Conservation (phyloP, 73 alveolate species). For the Diophrys appendiculata region DNA sequence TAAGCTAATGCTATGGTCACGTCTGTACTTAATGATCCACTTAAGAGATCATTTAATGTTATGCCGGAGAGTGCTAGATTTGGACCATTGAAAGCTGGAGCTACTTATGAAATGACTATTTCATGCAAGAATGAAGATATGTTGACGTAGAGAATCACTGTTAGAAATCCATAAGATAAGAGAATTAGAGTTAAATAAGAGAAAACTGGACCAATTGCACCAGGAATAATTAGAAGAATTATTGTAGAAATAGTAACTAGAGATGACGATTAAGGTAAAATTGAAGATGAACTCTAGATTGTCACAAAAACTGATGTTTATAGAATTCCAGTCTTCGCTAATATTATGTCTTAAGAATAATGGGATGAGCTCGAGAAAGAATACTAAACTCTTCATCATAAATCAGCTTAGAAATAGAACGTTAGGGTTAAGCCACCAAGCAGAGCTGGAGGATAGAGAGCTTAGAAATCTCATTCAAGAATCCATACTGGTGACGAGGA, state of each 20-base stretch:
- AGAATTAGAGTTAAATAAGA: constrained; percentile 45
- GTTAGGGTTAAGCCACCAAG: no score
- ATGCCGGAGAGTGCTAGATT: constrained; percentile 63
- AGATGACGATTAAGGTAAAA: constrained; percentile 39
- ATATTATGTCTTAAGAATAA: constrained; percentile 37
- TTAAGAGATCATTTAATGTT: constrained; percentile 64
- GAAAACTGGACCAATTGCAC: constrained; percentile 73
- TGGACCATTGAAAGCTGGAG: constrained; percentile 68
- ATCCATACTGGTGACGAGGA: constrained; percentile 21
- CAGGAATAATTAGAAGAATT: constrained; percentile 72
- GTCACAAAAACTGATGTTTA: constrained; percentile 78
- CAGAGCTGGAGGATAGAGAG: no score
- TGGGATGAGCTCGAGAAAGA: constrained; percentile 36
- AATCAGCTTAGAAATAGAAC: constrained; percentile 31
- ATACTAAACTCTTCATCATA: constrained; percentile 21
- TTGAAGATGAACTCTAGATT: constrained; percentile 65
- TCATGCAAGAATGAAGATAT: constrained; percentile 80
- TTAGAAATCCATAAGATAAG: constrained; percentile 60
- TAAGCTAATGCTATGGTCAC: constrained; percentile 95
- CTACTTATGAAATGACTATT: constrained; percentile 58
- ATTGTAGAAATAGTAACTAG: constrained; percentile 42
- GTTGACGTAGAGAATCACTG: constrained; percentile 69
- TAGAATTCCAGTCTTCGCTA: constrained; percentile 74
- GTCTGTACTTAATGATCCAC: constrained; percentile 91
- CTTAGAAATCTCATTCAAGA: constrained; percentile 30